These are phyloP conservation scores for Scheffersomyces titani DNA, from an alignment of 1,139 yeast species.

Conservation along the genomic window DNA sequence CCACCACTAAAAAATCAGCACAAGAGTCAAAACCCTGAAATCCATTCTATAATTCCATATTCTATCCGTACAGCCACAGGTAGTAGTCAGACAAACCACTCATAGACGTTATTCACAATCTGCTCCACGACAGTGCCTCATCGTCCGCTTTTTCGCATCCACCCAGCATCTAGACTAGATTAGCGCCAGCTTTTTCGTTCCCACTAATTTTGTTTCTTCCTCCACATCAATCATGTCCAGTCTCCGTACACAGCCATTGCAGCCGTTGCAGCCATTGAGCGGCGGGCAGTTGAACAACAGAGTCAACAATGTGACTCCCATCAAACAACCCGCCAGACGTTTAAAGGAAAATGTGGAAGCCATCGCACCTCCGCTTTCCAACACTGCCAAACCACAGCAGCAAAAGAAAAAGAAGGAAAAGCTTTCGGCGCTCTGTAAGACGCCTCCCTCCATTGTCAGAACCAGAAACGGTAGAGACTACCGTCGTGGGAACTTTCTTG, in stretches of 20 bases:
- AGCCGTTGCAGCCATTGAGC: conserved; percentile 51
- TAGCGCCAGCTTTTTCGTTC: background rate
- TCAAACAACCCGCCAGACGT: conserved; percentile 32
- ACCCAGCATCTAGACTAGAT: background rate
- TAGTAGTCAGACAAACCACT: background rate
- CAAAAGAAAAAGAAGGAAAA: conserved; percentile 77
- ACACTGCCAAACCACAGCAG: conserved; percentile 9
- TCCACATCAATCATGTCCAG: conserved; percentile 28
- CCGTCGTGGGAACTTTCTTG: conserved; percentile 86
- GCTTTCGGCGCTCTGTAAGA: conserved; percentile 83
- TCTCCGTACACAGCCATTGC: conserved; percentile 40
- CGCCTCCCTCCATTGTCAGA: conserved; percentile 91
- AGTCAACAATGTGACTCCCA: conserved; percentile 41
- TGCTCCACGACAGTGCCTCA: background rate
- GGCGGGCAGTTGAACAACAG: conserved; percentile 46
- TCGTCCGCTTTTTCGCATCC: background rate
- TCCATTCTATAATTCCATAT: background rate
- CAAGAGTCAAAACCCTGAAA: background rate
- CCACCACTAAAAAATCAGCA: background rate
- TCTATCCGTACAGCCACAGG: background rate
- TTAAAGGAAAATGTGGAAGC: conserved; percentile 28
- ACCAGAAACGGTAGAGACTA: conserved; percentile 87
- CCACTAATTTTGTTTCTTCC: background rate
- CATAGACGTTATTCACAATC: background rate
- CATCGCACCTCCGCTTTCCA: conserved; percentile 9